These are phyloP conservation scores for Coemansia sp. DNA, from an alignment of 192 early-diverging fungal genomes.

Conservation along the genomic window DNA sequence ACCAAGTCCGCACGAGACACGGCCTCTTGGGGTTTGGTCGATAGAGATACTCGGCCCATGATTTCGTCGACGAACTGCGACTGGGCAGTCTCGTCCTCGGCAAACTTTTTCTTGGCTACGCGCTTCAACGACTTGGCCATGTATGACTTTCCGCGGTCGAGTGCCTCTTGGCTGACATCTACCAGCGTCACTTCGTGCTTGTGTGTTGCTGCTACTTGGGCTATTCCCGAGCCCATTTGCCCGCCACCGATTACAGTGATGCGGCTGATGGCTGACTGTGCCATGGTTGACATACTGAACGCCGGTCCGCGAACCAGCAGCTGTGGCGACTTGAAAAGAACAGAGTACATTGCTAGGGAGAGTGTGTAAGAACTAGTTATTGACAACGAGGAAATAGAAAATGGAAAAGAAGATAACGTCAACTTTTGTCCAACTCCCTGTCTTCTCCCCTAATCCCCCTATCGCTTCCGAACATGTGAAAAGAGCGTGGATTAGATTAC, in stretches of 20 bases:
- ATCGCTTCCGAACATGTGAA: not conserved
- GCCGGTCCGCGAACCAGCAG: not conserved
- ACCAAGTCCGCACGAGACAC: constrained; percentile 73
- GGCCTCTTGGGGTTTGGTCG: constrained; percentile 65
- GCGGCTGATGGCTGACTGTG: constrained; percentile 21
- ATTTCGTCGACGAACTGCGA: constrained; percentile 70
- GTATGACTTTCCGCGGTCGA: constrained; percentile 79
- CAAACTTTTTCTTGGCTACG: constrained; percentile 87
- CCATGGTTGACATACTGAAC: constrained; percentile 6
- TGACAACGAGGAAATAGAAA: not conserved
- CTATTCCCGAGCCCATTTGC: constrained; percentile 87
- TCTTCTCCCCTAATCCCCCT: not conserved
- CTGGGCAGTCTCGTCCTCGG: constrained; percentile 66
- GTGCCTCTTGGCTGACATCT: constrained; percentile 68
- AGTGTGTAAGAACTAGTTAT: not conserved
- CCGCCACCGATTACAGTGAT: constrained; percentile 87
- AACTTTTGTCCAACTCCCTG: not conserved
- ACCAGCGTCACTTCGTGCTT: constrained; percentile 85
- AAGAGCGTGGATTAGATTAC: not conserved
- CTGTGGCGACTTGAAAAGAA: not conserved
- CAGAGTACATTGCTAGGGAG: not conserved
- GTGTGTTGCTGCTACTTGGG: constrained; percentile 82
- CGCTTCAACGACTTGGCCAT: constrained; percentile 83
- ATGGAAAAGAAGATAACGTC: not conserved
- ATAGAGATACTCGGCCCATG: constrained; percentile 63